Evolutionary conservation across 257 asterid species (phyloP).

Genomic region (Ajuga chamaepitys): DNA sequence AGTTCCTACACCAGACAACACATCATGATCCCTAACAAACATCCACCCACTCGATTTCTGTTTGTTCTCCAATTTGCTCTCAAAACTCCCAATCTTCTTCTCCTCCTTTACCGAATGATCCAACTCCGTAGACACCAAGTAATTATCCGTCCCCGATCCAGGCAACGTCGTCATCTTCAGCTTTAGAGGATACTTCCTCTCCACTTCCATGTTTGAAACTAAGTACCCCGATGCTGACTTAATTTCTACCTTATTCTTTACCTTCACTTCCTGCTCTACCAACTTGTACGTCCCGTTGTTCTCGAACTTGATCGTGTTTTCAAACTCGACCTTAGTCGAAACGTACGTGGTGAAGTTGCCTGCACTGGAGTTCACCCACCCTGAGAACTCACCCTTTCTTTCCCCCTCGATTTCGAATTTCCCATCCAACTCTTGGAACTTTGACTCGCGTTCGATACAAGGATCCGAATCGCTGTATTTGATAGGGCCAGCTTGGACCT

Average conservation of each 20-base stretch:
- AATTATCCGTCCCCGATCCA: conserved; percentile 27
- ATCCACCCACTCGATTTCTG: conserved; percentile 62
- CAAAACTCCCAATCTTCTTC: conserved; percentile 15
- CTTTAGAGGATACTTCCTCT: conserved; percentile 44
- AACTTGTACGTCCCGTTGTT: conserved; percentile 39
- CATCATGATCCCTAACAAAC: conserved; percentile 48
- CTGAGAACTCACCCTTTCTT: conserved; percentile 42
- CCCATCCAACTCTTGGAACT: conserved; percentile 44
- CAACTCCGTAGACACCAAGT: conserved; percentile 30
- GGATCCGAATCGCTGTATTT: conserved; percentile 26
- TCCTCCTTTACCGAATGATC: conserved; percentile 38
- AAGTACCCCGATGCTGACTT: conserved; percentile 9
- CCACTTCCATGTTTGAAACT: conserved; percentile 7
- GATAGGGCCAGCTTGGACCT: conserved; percentile 45
- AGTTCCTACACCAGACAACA: conserved; percentile 51
- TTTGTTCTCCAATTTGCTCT: conserved; percentile 26
- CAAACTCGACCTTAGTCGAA: conserved; percentile 30
- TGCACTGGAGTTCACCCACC: conserved; percentile 71
- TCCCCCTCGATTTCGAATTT: conserved; percentile 38
- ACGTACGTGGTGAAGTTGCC: conserved; percentile 58
- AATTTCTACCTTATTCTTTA: conserved; percentile 27
- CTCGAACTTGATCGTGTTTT: conserved; percentile 35
- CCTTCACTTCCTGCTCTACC: conserved; percentile 45
- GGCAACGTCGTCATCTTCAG: conserved; percentile 23
- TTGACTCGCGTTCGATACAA: conserved; percentile 22